These are phyloP conservation scores for Meredithiella fracta DNA, from an alignment of 2,329 filamentous ascomycete genomes.

Conservation along the genomic window DNA sequence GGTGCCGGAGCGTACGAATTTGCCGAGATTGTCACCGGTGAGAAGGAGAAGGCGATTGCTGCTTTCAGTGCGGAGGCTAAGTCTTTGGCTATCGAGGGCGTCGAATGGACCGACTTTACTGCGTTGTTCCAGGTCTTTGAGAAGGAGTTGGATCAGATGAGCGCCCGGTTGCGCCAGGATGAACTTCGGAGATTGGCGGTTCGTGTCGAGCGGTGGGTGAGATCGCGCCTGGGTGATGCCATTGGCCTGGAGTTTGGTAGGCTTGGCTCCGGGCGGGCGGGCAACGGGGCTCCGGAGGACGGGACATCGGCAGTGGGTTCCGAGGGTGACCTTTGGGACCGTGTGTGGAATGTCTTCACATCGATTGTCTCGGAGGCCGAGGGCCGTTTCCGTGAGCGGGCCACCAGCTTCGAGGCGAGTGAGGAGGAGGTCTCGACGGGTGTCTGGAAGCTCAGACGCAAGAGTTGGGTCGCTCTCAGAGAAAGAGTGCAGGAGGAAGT, in stretches of 20 bases:
- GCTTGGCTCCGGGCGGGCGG: slow-evolving; percentile 72
- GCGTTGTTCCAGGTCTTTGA: slow-evolving; percentile 65
- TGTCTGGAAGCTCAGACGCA: slow-evolving; percentile 78
- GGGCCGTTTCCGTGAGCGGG: slow-evolving; percentile 67
- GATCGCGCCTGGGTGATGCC: slow-evolving; percentile 69
- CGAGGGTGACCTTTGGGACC: slow-evolving; percentile 88
- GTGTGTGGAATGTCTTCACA: slow-evolving; percentile 77
- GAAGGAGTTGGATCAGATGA: slow-evolving; percentile 83
- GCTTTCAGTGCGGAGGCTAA: slow-evolving; percentile 63
- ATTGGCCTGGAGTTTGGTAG: slow-evolving; percentile 92
- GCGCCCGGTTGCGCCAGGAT: slow-evolving; percentile 69
- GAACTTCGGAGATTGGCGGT: slow-evolving; percentile 90
- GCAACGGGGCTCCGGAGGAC: slow-evolving; percentile 61
- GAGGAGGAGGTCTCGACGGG: slow-evolving; percentile 83
- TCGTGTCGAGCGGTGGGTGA: slow-evolving; percentile 85
- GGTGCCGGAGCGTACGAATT: slow-evolving; percentile 75
- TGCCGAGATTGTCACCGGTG: slow-evolving; percentile 72
- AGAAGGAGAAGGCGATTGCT: slow-evolving; percentile 61
- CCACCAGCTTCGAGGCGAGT: slow-evolving; percentile 85
- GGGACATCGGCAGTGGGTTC: slow-evolving; percentile 53
- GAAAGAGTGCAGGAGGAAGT: slow-evolving; percentile 93
- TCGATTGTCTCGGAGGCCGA: slow-evolving; percentile 75
- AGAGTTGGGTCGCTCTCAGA: slow-evolving; percentile 82
- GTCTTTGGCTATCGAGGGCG: slow-evolving; percentile 58
- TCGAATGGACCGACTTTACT: slow-evolving; percentile 75